phyloP scores from a whole-genome alignment of 352 stramenopile genomes.

The Peronospora farinosa region DNA sequence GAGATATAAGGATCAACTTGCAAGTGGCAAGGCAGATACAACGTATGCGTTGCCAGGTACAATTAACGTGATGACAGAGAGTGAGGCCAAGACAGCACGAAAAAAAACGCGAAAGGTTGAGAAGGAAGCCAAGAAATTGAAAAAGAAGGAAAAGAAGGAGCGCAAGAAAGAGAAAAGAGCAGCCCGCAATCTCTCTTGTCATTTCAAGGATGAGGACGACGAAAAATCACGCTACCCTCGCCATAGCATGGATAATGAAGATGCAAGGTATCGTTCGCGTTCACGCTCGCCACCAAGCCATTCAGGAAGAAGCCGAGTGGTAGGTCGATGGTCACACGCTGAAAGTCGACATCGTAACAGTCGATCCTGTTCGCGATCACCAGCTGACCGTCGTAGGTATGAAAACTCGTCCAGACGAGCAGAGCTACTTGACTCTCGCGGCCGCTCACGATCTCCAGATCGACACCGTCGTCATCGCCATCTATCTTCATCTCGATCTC shows the following conservation, averaged over 20 bases:
- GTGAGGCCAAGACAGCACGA: conserved; percentile 43
- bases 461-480: conserved; percentile 12
- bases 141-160: conserved; percentile 67
- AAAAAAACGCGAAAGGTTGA: conserved; percentile 53
- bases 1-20: conserved; percentile 60
- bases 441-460: conserved; percentile 11
- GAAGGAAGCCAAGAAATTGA: conserved; percentile 58
- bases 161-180: conserved; percentile 32
- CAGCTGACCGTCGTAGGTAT: conserved; percentile 12
- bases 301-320: conserved; percentile 4
- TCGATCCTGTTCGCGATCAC: conserved; percentile 23
- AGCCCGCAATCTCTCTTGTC: conserved; percentile 6
- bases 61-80: conserved; percentile 25
- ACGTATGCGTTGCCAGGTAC: conserved; percentile 62
- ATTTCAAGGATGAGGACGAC: conserved; percentile 12
- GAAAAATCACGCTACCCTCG: conserved; percentile 5
- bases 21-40: conserved; percentile 41
- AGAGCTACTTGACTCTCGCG: conserved; percentile 1
- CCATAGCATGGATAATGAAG: conserved; percentile 7
- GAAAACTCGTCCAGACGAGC: conserved; percentile 6
- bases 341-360: conserved; percentile 4
- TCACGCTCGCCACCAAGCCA: conserved; percentile 15
- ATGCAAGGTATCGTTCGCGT: conserved; percentile 5
- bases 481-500: conserved; percentile 20
- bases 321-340: conserved; percentile 12